Conservation (phyloP, 2,329 filamentous ascomycete species). For the Cryphonectria carpinicola region DNA sequence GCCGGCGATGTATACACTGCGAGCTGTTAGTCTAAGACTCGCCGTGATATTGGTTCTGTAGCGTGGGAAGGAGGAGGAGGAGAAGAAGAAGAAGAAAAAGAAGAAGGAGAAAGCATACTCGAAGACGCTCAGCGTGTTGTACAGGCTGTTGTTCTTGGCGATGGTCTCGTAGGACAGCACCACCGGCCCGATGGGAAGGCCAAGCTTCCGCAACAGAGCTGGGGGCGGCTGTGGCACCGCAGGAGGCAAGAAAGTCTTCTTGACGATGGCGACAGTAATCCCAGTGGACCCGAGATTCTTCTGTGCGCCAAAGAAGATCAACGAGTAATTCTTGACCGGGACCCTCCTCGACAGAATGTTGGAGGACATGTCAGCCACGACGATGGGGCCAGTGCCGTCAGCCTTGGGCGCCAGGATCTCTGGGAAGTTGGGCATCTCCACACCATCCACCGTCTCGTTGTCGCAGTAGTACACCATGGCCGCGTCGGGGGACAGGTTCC, state of each 20-base stretch:
- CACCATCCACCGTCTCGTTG: constrained; percentile 93
- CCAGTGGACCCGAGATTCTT: constrained; percentile 91
- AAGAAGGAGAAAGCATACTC: constrained; percentile 53
- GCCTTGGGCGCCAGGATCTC: constrained; percentile 59
- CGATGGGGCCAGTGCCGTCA: constrained; percentile 70
- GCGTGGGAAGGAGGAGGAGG: no score
- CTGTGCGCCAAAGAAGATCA: constrained; percentile 91
- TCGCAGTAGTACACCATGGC: constrained; percentile 88
- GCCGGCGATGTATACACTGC: constrained; percentile 84
- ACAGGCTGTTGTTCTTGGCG: constrained; percentile 91
- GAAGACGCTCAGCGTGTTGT: constrained; percentile 95
- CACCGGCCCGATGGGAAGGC: constrained; percentile 76
- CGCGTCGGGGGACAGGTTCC: constrained; percentile 71
- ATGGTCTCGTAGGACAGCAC: constrained; percentile 83
- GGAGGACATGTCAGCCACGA: constrained; percentile 91
- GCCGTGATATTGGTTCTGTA: background rate
- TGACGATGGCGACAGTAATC: constrained; percentile 83
- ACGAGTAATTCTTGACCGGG: constrained; percentile 76
- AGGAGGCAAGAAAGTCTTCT: constrained; percentile 78
- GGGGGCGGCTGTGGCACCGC: constrained; percentile 66
- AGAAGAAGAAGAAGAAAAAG: no score
- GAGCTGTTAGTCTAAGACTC: background rate
- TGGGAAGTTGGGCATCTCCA: constrained; percentile 83
- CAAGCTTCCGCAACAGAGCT: constrained; percentile 71
- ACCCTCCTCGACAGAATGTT: constrained; percentile 87